These are phyloP conservation scores for Claviceps monticola DNA, from an alignment of 2,329 filamentous ascomycete species.

Conservation along the genomic window DNA sequence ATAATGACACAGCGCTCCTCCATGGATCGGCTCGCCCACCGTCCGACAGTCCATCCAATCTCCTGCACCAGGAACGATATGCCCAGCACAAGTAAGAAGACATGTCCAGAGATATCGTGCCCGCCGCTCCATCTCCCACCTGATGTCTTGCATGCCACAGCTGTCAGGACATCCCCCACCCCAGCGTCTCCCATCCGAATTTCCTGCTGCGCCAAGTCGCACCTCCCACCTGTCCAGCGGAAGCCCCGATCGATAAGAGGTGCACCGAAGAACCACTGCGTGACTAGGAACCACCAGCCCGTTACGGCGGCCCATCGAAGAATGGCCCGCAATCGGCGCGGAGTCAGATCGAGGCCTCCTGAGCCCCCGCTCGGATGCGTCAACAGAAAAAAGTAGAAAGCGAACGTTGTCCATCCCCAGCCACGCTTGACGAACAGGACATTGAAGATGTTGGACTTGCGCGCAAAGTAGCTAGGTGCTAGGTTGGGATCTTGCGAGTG, in stretches of 20 bases:
- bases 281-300: slow-evolving; percentile 68
- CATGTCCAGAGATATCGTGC: slow-evolving; percentile 90
- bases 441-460: slow-evolving; percentile 89
- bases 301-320: slow-evolving; percentile 63
- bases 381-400: slow-evolving; percentile 56
- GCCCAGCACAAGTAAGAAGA: slow-evolving; percentile 79
- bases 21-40: slow-evolving; percentile 24
- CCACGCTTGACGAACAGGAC: slow-evolving; percentile 86
- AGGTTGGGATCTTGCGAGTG: slow-evolving; percentile 40
- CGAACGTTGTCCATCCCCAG: slow-evolving; percentile 78
- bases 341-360: slow-evolving; percentile 11
- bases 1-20: slow-evolving; percentile 57
- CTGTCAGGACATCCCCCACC: slow-evolving; percentile 47
- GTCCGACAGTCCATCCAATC: slow-evolving; percentile 44
- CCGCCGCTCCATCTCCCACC: slow-evolving; percentile 86
- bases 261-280: slow-evolving; percentile 94
- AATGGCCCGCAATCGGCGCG: slow-evolving; percentile 38
- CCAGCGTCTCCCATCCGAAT: slow-evolving; percentile 31
- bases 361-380: slow-evolving; percentile 45
- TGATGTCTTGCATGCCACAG: slow-evolving; percentile 65
- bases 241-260: slow-evolving; percentile 84
- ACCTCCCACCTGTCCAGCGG: slow-evolving; percentile 73
- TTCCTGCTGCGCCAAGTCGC: slow-evolving; percentile 44
- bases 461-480: slow-evolving; percentile 78
- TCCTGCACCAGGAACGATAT: slow-evolving; percentile 74